A percentile compares a stretch with the other conserved stretches of the same genome.
Evolutionary conservation across 2,329 filamentous ascomycete genomes (phyloP).

Genomic region (Aspergillus uvarum): DNA sequence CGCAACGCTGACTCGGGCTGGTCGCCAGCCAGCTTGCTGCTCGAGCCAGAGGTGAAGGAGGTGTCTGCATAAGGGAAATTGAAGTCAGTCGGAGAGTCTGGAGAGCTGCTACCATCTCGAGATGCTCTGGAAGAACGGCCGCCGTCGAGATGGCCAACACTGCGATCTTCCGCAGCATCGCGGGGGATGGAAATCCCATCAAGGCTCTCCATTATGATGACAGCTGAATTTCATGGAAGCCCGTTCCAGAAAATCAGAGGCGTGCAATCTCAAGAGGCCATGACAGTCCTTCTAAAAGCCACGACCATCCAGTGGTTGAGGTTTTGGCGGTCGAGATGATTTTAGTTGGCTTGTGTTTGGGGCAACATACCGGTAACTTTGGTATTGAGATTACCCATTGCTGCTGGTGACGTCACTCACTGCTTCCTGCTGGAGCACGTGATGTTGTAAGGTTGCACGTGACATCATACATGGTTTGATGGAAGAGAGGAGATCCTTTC

Average conservation of each 20-base stretch:
- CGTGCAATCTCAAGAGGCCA: background rate
- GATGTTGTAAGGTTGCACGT: background rate
- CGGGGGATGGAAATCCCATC: conserved; percentile 35
- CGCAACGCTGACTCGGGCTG: conserved; percentile 10
- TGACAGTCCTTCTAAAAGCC: background rate
- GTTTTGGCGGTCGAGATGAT: background rate
- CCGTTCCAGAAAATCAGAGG: background rate
- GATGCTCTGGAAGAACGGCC: conserved; percentile 23
- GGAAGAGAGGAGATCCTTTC: background rate
- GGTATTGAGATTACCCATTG: background rate
- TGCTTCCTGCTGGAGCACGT: background rate
- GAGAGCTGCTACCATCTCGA: conserved; percentile 16
- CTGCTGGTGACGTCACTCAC: background rate
- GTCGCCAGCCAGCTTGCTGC: conserved; percentile 16
- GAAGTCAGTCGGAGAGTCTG: conserved; percentile 13
- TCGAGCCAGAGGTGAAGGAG: conserved; percentile 14
- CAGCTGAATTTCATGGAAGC: background rate
- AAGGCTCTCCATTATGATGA: conserved; percentile 39
- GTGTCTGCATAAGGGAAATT: conserved; percentile 10
- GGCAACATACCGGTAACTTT: background rate
- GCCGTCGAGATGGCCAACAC: conserved; percentile 17
- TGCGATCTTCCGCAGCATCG: conserved; percentile 25
- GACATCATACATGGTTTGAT: background rate
- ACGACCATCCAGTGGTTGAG: conserved; percentile 1
- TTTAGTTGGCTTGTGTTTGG: background rate